Percentiles rank a stretch among this genome's conserved stretches.
Evolutionary conservation across 2,329 filamentous ascomycete species (phyloP).

Genomic region (Fusarium bulbicola): DNA sequence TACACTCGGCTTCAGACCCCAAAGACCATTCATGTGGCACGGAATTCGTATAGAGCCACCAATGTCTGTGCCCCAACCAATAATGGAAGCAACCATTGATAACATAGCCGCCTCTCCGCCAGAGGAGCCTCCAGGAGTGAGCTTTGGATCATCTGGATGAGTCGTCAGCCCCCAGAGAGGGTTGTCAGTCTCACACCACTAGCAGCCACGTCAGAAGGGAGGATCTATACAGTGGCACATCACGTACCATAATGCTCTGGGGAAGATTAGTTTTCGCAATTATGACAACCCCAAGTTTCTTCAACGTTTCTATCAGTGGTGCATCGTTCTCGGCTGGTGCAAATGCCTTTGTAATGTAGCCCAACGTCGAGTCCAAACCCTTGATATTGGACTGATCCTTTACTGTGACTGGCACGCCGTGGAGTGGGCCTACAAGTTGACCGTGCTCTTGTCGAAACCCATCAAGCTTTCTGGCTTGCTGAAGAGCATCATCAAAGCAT

Average conservation of each 20-base stretch:
- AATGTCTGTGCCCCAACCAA: background rate
- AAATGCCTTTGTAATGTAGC: background rate
- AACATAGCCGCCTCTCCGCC: background rate
- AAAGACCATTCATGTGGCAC: background rate
- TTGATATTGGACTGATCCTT: background rate
- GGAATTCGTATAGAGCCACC: background rate
- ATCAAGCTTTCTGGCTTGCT: background rate
- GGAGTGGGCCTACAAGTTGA: background rate
- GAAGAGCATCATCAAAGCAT: background rate
- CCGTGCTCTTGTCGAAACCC: background rate
- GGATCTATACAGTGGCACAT: accelerated
- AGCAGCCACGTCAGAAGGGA: background rate
- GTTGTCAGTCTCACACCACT: background rate
- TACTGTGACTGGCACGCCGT: background rate
- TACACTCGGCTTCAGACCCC: background rate
- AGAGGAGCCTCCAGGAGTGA: background rate
- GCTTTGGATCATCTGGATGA: background rate
- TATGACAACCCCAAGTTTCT: background rate
- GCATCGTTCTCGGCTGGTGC: background rate
- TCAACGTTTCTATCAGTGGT: background rate
- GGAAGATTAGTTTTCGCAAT: background rate
- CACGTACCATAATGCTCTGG: background rate
- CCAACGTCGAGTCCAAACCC: background rate
- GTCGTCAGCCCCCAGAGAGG: background rate
- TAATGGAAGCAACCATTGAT: background rate